Evolutionary conservation across 129 eudicot genomes (phyloP).

Genomic region (Smallanthus sonchifolius): DNA sequence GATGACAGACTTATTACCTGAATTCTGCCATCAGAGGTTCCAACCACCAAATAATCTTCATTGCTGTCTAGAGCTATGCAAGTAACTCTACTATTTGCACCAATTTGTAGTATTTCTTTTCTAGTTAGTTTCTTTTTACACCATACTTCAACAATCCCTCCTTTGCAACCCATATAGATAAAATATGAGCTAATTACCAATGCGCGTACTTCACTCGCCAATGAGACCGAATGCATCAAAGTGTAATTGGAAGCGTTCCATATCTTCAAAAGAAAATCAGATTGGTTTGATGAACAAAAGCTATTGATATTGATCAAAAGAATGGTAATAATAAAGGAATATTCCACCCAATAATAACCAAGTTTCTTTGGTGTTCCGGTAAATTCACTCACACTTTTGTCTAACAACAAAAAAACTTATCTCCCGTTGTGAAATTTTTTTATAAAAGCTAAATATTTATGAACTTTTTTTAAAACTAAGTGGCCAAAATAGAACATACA

Average conservation of each 20-base stretch:
- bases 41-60: constrained; percentile 60
- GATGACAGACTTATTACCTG: constrained; percentile 40
- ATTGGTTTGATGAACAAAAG: not conserved
- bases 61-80: constrained; percentile 57
- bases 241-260: constrained; percentile 57
- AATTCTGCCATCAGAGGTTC: constrained; percentile 75
- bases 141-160: constrained; percentile 76
- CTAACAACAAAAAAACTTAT: no score
- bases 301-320: not conserved
- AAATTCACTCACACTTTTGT: no score
- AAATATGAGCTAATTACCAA: constrained; percentile 58
- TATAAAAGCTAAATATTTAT: no score
- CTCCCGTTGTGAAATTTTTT: no score
- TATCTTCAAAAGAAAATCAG: constrained; percentile 38
- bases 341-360: not conserved
- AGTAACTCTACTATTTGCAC: constrained; percentile 43
- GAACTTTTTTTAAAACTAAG: no score
- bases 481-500: no score
- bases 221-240: constrained; percentile 46
- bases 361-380: not conserved
- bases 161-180: constrained; percentile 70
- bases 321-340: not conserved
- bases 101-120: constrained; percentile 65
- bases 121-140: constrained; percentile 63
- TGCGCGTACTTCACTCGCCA: constrained; percentile 48